Conservation (phyloP, 805 yeast genomes). For the Henningerozyma blattae region DNA sequence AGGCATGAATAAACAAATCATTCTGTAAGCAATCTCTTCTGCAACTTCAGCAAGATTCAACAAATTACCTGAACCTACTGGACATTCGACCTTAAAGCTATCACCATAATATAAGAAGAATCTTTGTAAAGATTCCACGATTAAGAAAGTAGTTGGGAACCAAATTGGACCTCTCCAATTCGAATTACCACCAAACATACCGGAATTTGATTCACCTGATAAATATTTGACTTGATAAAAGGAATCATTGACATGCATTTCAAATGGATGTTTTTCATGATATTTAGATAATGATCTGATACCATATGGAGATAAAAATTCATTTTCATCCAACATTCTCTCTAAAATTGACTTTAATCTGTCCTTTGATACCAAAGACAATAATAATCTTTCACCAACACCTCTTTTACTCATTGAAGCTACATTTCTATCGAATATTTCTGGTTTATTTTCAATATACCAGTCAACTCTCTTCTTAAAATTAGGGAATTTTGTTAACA, state of each 20-base stretch:
- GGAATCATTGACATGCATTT: constrained; percentile 72
- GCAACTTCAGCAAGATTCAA: constrained; percentile 82
- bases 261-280: constrained; percentile 75
- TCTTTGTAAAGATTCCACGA: constrained; percentile 79
- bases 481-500: constrained; percentile 64
- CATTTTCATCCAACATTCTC: constrained; percentile 76
- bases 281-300: constrained; percentile 78
- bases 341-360: constrained; percentile 63
- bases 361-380: constrained; percentile 73
- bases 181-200: constrained; percentile 92
- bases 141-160: constrained; percentile 83
- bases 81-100: constrained; percentile 74
- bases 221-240: constrained; percentile 60
- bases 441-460: constrained; percentile 62
- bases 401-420: constrained; percentile 76
- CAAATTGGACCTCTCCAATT: constrained; percentile 98
- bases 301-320: constrained; percentile 76
- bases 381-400: constrained; percentile 66
- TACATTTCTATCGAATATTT: constrained; percentile 67
- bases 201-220: constrained; percentile 85
- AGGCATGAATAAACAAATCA: constrained; percentile 64
- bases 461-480: constrained; percentile 76
- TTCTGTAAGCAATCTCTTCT: constrained; percentile 76
- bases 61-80: constrained; percentile 67
- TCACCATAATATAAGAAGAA: constrained; percentile 84